Evolutionary conservation across 2,329 filamentous ascomycete species (phyloP), one percentile per base, ranked within the genome.

Genomic region (Xylariaceae sp.): DNA sequence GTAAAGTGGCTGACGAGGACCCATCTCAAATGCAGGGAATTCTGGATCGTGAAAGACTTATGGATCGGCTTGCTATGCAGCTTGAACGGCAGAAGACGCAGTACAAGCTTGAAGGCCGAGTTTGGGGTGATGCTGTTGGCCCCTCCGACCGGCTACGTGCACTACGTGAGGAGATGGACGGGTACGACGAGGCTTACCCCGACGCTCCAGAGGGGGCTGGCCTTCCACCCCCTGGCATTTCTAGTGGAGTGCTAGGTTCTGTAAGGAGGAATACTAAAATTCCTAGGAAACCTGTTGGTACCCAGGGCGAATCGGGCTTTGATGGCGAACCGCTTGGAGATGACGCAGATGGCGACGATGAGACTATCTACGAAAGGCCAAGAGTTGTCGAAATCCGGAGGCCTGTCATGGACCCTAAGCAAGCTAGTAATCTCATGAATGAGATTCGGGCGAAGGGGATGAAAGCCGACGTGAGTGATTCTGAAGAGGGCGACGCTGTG

Each of bases 81-180:
- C 84, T 99, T 35, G 93, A 97, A 76, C 82, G 94, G 60, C 93
- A 96, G 60, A 97, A 97, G 82, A 97, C 94, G 1, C 92, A 97
- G 70, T 96, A 91, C 74, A 97, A 97, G 74, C 84, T 99, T 26
- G 94, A 97, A 73, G 94, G 94, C 62, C 91, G 91, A 71, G 86
- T 91, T 7, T 96, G 93, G 89, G 87, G 87, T 58, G 89, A 95
- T 58, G 77, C 82, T 46, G 81, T 88, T 60, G 91, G 91, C 29
- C 93, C 94, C 10, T 97, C 92, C 37, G 94, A 99, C 74, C 87
- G 92, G 65, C 79, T 99, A 53, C 88, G 94, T 61, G 93, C 95
- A 61, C 80, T 97, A 43, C 88, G 94, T 53, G 93, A 97, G 73
- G 87, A 92, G 73, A 99, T 99, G 94, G 94, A 97, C 58, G 79